These are phyloP conservation scores for Stropharia rugosoannulata DNA, from an alignment of 768 basidiomycete species.

Conservation along the genomic window DNA sequence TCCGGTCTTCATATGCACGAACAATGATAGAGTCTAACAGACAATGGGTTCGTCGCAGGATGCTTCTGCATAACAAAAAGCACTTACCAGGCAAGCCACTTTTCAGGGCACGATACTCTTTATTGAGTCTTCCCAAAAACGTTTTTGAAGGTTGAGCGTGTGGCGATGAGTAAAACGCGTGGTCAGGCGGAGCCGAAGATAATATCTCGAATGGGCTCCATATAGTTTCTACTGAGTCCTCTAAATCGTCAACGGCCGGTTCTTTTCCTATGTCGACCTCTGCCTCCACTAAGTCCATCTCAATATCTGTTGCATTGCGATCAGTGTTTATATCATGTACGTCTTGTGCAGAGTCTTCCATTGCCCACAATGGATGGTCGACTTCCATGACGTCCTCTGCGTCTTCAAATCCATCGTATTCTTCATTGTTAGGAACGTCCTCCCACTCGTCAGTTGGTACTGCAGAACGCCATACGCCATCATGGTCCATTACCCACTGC, in stretches of 20 bases:
- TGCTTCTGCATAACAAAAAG: not conserved
- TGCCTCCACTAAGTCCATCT: not conserved
- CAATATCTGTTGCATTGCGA: not conserved
- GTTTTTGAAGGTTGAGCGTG: slow-evolving; percentile 65
- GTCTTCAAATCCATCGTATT: slow-evolving; percentile 21
- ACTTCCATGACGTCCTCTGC: slow-evolving; percentile 15
- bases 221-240: slow-evolving; percentile 36
- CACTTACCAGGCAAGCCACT: slow-evolving; percentile 81
- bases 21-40: slow-evolving; percentile 79
- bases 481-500: slow-evolving; percentile 41
- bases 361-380: slow-evolving; percentile 6
- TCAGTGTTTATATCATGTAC: slow-evolving; percentile 1
- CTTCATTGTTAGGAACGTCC: slow-evolving; percentile 28
- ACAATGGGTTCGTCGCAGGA: not conserved
- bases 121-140: slow-evolving; percentile 74
- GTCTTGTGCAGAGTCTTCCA: not conserved
- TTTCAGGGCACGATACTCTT: slow-evolving; percentile 80
- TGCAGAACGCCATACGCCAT: slow-evolving; percentile 47
- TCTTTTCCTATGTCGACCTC: not conserved
- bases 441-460: slow-evolving; percentile 42
- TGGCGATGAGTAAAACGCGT: slow-evolving; percentile 69
- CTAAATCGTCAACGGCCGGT: slow-evolving; percentile 8
- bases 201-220: slow-evolving; percentile 88
- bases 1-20: slow-evolving; percentile 86
- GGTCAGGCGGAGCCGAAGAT: slow-evolving; percentile 74